Evolutionary conservation across 2,329 filamentous ascomycete species (phyloP).

Genomic region (Colletotrichum higginsianum): DNA sequence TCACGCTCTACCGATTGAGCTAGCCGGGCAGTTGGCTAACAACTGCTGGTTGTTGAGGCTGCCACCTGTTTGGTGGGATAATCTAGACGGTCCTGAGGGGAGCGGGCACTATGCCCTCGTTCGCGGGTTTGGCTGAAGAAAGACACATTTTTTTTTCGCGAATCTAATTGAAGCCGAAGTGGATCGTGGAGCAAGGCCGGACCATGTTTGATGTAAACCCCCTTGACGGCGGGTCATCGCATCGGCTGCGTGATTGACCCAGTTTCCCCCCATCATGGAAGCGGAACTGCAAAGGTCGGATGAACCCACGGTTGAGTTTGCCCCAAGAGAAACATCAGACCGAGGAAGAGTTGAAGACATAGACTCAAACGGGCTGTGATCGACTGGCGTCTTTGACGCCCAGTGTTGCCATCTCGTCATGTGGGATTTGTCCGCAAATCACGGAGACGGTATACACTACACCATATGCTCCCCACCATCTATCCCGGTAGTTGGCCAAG

Average conservation of each 20-base stretch:
- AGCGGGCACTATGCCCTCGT: not conserved
- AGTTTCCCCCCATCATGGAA: not conserved
- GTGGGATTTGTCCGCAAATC: constrained; percentile 10
- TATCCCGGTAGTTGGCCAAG: not conserved
- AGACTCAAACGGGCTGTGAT: not conserved
- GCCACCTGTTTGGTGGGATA: not conserved
- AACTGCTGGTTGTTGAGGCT: constrained; percentile 14
- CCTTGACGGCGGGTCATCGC: constrained; percentile 16
- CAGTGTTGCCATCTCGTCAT: not conserved
- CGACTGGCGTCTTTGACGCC: not conserved
- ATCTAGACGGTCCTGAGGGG: not conserved
- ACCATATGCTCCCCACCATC: not conserved
- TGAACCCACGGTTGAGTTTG: not conserved
- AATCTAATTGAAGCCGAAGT: constrained; percentile 22
- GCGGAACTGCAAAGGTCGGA: constrained; percentile 19
- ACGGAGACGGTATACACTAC: not conserved
- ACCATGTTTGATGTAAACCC: constrained; percentile 9
- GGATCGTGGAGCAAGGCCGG: constrained; percentile 1
- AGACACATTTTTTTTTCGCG: constrained; percentile 6
- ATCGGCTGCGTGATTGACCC: constrained; percentile 4
- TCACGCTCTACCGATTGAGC: constrained; percentile 82
- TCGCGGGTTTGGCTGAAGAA: not conserved
- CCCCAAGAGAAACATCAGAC: not conserved
- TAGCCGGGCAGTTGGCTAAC: constrained; percentile 61
- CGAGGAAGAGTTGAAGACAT: not conserved